Conservation (phyloP, 2,329 filamentous ascomycete species). For the Sarocladium kiliense region DNA sequence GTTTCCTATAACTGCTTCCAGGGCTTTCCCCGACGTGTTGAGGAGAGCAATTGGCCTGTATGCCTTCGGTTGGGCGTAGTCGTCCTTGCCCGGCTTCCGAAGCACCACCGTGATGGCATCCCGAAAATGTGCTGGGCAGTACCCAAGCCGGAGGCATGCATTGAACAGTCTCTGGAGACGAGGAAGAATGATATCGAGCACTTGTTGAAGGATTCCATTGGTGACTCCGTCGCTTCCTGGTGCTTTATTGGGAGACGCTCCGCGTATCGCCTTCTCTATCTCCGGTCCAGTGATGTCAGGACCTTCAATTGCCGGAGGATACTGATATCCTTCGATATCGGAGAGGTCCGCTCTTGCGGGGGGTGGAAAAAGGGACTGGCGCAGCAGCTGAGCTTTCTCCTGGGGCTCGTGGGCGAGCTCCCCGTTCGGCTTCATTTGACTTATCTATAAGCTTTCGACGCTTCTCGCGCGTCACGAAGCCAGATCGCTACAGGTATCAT, state of each 20-base stretch:
- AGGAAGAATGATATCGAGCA: conserved; percentile 13
- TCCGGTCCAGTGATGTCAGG: conserved; percentile 5
- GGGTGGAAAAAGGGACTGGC: conserved; percentile 9
- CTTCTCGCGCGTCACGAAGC: background rate
- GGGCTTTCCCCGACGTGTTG: background rate
- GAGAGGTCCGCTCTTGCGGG: conserved; percentile 8
- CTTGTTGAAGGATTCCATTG: conserved; percentile 15
- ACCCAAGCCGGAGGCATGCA: no score
- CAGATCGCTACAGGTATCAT: background rate
- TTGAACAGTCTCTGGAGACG: conserved; percentile 14
- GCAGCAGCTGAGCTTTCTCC: conserved; percentile 8
- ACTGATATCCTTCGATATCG: conserved; percentile 9
- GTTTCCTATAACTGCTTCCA: background rate
- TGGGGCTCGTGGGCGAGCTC: no score
- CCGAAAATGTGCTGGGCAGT: no score
- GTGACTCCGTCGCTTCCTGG: conserved; percentile 15
- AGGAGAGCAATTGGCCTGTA: conserved; percentile 17
- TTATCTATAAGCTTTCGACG: no score
- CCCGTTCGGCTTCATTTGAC: no score
- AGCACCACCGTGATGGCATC: no score
- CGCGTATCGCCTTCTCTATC: no score
- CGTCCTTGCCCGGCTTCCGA: no score
- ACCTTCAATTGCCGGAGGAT: conserved; percentile 10
- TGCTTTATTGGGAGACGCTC: conserved; percentile 16
- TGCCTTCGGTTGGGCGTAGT: conserved; percentile 15